Evolutionary conservation across 208 protist species (phyloP).

Genomic region (Acanthamoeba culbertsoni): DNA sequence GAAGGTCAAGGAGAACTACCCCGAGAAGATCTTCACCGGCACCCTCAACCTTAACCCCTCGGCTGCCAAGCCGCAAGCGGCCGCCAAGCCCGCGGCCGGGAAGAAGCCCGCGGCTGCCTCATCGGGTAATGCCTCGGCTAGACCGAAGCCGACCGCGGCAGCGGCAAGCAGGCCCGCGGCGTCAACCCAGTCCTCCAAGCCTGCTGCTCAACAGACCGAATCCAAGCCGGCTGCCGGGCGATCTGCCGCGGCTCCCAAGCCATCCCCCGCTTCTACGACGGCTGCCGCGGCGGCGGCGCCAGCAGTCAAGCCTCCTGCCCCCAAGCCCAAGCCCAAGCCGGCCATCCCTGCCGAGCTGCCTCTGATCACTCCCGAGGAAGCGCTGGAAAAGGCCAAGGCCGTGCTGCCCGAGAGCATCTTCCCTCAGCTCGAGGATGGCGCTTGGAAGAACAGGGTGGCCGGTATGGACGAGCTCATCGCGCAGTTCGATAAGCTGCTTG

Average conservation of each 20-base stretch:
- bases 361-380: conserved; percentile 6
- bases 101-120: conserved; percentile 27
- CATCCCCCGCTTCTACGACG: not conserved
- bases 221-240: not conserved
- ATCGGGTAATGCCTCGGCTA: not conserved
- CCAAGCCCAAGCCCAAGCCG: conserved; percentile 14
- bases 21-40: conserved; percentile 54
- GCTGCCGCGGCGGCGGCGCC: not conserved
- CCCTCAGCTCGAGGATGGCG: not conserved
- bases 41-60: not conserved
- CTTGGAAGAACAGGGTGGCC: not conserved
- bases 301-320: not conserved
- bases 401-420: not conserved
- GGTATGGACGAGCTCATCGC: conserved; percentile 5
- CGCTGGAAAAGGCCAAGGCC: conserved; percentile 9
- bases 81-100: conserved; percentile 13
- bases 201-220: not conserved
- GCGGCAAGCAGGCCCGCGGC: not conserved
- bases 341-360: not conserved
- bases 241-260: not conserved
- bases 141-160: not conserved
- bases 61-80: not conserved
- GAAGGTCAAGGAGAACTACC: conserved; percentile 60
- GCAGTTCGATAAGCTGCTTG: not conserved
- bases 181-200: not conserved